phyloP scores from a whole-genome alignment of 2,329 filamentous ascomycete species.

The Colletotrichum phormii region DNA sequence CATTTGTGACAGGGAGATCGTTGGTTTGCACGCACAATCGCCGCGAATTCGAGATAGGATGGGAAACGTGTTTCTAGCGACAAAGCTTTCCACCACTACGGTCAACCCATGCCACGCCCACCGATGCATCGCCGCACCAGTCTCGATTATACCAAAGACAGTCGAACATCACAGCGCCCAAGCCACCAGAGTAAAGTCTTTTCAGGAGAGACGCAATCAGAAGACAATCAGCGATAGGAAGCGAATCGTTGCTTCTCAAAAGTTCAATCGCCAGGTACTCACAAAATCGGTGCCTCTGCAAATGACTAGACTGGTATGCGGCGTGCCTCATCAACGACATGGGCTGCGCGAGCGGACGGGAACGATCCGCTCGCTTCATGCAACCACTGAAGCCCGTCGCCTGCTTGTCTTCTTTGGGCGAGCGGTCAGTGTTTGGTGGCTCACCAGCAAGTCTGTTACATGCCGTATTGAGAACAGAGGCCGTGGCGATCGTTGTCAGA shows the following conservation, averaged over 20 bases:
- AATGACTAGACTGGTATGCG: slow-evolving; percentile 5
- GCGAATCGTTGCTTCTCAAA: not conserved
- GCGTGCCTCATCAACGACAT: slow-evolving; percentile 9
- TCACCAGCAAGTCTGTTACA: slow-evolving; percentile 22
- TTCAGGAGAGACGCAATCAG: too few species aligned
- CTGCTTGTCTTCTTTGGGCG: slow-evolving; percentile 26
- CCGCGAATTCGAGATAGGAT: slow-evolving; percentile 6
- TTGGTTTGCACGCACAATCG: slow-evolving; percentile 8
- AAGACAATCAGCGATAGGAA: not conserved
- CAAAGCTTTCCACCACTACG: not conserved
- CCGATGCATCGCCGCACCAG: not conserved
- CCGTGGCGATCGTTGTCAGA: slow-evolving; percentile 31
- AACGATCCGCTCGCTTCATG: slow-evolving; percentile 35
- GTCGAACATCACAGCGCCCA: not conserved
- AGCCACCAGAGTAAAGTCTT: not conserved
- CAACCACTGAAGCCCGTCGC: slow-evolving; percentile 32
- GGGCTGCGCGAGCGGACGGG: slow-evolving; percentile 30
- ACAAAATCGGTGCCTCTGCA: not conserved
- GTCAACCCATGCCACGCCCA: not conserved
- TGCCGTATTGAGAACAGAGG: slow-evolving; percentile 33
- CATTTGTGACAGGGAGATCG: slow-evolving; percentile 2
- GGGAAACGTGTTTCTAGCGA: slow-evolving; percentile 15
- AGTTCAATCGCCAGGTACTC: not conserved
- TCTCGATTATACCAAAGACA: not conserved
- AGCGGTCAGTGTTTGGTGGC: slow-evolving; percentile 25